These are phyloP conservation scores for Oryza glumipatula DNA, from an alignment of 176 grass and related monocot species.

Conservation along the genomic window DNA sequence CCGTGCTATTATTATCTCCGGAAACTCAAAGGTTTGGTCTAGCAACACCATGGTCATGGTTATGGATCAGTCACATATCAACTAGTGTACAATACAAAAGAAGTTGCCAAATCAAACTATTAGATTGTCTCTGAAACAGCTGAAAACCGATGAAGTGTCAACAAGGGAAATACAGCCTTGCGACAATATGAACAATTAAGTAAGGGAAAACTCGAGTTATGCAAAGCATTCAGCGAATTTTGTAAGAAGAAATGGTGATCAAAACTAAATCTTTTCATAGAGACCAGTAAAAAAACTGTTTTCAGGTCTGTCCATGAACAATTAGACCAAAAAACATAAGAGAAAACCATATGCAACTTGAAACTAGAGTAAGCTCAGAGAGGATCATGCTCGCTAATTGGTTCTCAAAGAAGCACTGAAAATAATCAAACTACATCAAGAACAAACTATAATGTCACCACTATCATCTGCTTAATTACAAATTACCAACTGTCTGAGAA, in stretches of 20 bases:
- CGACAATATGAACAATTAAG: no score
- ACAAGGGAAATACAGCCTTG: neutral
- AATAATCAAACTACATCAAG: neutral
- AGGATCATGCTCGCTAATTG: neutral
- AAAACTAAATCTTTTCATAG: neutral
- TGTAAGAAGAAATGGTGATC: neutral
- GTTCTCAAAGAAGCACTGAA: neutral
- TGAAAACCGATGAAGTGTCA: neutral
- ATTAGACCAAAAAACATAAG: neutral
- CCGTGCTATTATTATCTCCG: neutral
- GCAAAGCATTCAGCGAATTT: no score
- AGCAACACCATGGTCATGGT: neutral
- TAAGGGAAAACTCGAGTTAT: no score
- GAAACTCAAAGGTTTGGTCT: neutral
- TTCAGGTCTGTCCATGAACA: neutral
- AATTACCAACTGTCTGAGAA: neutral
- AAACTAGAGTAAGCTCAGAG: neutral
- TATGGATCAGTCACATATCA: neutral
- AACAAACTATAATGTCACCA: neutral
- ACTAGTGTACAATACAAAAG: neutral
- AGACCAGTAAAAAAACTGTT: neutral
- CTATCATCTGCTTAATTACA: neutral
- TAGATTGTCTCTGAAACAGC: neutral
- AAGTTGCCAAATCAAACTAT: neutral
- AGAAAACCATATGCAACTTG: no score